Conservation (phyloP, 305 asterid genomes). For the Fraxinus ornus region DNA sequence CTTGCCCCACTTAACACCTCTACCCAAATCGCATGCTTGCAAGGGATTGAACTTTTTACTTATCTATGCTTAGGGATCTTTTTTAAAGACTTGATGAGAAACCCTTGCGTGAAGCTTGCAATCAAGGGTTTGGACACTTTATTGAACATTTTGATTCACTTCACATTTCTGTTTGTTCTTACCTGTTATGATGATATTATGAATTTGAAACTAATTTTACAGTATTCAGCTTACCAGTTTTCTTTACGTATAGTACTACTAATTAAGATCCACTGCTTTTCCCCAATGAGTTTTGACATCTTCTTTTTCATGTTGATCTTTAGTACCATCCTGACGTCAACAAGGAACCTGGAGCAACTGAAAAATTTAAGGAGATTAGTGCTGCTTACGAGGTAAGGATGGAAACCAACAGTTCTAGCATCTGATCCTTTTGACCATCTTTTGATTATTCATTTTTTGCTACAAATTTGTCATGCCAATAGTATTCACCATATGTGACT, state of each 20-base stretch:
- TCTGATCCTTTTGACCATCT: slow-evolving; percentile 15
- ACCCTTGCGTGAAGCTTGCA: not conserved
- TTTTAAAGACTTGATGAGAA: not conserved
- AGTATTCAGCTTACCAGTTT: not conserved
- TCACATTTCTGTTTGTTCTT: not conserved
- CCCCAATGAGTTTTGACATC: slow-evolving; percentile 18
- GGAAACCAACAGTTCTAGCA: slow-evolving; percentile 19
- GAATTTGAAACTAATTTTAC: not conserved
- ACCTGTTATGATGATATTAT: not conserved
- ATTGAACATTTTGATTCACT: not conserved
- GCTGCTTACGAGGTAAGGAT: slow-evolving; percentile 92
- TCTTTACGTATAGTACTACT: not conserved
- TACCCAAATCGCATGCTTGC: not conserved
- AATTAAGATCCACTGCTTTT: not conserved
- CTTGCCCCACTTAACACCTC: not conserved
- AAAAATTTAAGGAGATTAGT: slow-evolving; percentile 94
- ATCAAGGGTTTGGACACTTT: not conserved
- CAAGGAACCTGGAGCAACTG: slow-evolving; percentile 95
- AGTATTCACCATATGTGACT: slow-evolving; percentile 12
- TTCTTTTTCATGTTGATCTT: slow-evolving; percentile 30
- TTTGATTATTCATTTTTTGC: slow-evolving; percentile 14
- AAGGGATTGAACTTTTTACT: not conserved
- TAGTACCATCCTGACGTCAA: slow-evolving; percentile 98
- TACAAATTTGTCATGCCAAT: not conserved
- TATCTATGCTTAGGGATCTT: not conserved